Percentiles rank a stretch among this genome's conserved stretches.
These are phyloP conservation scores for Crassisporium funariophilum DNA, from an alignment of 768 basidiomycete species.

Conservation along the genomic window DNA sequence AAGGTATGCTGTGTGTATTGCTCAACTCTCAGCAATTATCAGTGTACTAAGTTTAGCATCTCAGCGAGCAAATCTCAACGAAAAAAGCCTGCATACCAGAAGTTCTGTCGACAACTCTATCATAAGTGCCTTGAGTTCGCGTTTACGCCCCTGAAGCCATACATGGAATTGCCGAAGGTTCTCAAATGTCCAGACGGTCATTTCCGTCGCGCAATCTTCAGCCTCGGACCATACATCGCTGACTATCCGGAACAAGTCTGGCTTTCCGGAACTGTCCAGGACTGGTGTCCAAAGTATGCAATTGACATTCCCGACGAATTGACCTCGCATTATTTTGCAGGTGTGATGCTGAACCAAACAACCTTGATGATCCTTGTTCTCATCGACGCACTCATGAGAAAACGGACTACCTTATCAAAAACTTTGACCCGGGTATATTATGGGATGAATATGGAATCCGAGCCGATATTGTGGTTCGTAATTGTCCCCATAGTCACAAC, in stretches of 20 bases:
- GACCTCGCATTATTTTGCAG: slow-evolving; percentile 8
- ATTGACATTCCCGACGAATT: too few relatives aligned
- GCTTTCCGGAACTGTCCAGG: slow-evolving; percentile 25
- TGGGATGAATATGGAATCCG: slow-evolving; percentile 38
- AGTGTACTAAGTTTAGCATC: too few relatives aligned
- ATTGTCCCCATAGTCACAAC: not conserved
- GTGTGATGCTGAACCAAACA: slow-evolving; percentile 21
- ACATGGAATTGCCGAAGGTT: slow-evolving; percentile 23
- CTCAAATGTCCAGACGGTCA: slow-evolving; percentile 35
- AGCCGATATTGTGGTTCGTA: slow-evolving; percentile 27
- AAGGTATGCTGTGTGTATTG: too few relatives aligned
- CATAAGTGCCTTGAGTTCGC: not conserved
- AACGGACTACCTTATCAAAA: slow-evolving; percentile 25
- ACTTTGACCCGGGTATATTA: slow-evolving; percentile 26
- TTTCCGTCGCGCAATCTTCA: slow-evolving; percentile 28
- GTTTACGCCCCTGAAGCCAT: not conserved
- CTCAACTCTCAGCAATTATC: too few relatives aligned
- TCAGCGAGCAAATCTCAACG: too few relatives aligned
- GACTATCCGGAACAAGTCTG: slow-evolving; percentile 42
- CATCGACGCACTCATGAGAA: slow-evolving; percentile 22
- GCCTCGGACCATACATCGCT: slow-evolving; percentile 36
- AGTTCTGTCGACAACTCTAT: not conserved
- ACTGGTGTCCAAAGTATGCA: slow-evolving; percentile 27
- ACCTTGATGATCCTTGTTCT: slow-evolving; percentile 18
- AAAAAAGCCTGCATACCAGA: too few relatives aligned